Evolutionary conservation across 2,329 filamentous ascomycete species (phyloP), one percentile per base, ranked within the genome.

Genomic region (Aspergillus sp.): DNA sequence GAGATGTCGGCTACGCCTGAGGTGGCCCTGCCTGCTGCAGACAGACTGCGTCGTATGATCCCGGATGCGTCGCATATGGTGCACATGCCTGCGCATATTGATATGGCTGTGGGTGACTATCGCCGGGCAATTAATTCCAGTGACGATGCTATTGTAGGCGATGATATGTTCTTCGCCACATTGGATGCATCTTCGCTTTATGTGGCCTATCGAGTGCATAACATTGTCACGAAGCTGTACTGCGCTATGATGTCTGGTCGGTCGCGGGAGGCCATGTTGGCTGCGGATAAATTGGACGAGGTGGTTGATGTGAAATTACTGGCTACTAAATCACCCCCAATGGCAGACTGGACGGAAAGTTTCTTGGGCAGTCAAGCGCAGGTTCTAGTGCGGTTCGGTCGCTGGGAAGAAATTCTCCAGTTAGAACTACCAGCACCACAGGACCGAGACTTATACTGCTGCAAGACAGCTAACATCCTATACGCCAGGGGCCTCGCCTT

Each of bases 71-170:
- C 88, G 0, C 89, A 92, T 70, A 77, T 91, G 1, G 80, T 86
- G 38, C 89, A 91, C 70, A 92, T 93, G 90, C 89, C 90, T 0
- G 86, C 86, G 0, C 90, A 92, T 70, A 81, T 92, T 32, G 89
- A 92, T 70, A 83, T 90, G 5, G 81, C 92, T 0, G 83, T 87
- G 25, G 90, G 90, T n/a, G 84, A 91, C 67, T 92, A 91, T 69
- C 78, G 82, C 19, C 79, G 80, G 4, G 87, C 87, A 3, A 86
- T 91, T 54, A 78, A 79, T 2, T 87, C 87, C 6, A 93, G 92
- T 70, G 77, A 82, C 2, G 80, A 83, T 23, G 89, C 89, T 6
- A 86, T 89, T 49, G 68, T 75, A 0, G 88, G 88, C 1, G 89
- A 93, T 68, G 84, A 89, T 54, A 85, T 84, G 64, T 92, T 84